Conservation (phyloP, 768 basidiomycete genomes). For the Lyophyllum atratum region DNA sequence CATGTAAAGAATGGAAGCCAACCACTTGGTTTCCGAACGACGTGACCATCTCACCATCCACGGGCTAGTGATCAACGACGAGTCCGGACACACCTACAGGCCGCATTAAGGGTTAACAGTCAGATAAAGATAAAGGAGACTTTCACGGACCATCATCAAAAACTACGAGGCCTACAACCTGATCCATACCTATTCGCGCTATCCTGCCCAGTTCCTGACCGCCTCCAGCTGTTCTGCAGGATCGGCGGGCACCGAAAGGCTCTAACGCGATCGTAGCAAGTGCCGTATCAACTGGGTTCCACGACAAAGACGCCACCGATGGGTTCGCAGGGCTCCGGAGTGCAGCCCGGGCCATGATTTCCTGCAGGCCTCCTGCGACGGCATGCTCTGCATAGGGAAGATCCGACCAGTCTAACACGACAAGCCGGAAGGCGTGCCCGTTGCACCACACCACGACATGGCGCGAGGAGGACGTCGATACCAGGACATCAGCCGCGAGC, state of each 20-base stretch:
- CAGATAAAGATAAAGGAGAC: background rate
- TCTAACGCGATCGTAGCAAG: background rate
- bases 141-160: background rate
- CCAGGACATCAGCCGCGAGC: background rate
- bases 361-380: background rate
- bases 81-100: background rate
- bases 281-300: background rate
- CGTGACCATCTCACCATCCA: background rate
- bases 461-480: background rate
- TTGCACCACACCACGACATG: conserved; percentile 1
- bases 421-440: background rate
- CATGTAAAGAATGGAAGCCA: background rate
- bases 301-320: conserved; percentile 1
- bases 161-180: conserved; percentile 1
- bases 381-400: background rate
- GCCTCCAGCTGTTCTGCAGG: background rate
- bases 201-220: background rate
- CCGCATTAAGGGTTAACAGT: background rate
- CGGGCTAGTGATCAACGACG: conserved; percentile 1
- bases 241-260: background rate
- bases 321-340: background rate
- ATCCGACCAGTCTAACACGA: background rate
- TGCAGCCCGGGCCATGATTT: background rate
- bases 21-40: background rate
- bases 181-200: conserved; percentile 2